phyloP scores from a whole-genome alignment of 1,139 yeast genomes.

The Zygosaccharomyces pseudobailii region DNA sequence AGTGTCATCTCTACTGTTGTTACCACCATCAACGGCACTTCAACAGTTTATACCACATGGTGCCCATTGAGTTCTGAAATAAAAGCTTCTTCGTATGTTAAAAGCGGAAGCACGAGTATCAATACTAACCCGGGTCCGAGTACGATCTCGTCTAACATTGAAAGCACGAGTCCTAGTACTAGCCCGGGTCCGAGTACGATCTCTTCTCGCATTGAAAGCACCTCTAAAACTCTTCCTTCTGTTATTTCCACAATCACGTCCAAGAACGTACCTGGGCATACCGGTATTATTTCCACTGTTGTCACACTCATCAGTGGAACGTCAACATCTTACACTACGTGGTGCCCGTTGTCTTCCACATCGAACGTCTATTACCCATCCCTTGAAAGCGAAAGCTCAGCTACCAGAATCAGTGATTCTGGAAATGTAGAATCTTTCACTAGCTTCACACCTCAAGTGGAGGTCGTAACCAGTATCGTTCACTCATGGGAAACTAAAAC shows the following conservation, averaged over 20 bases:
- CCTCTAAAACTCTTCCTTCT: too few relatives aligned
- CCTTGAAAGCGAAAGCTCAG: not conserved
- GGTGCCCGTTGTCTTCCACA: slow-evolving; percentile 37
- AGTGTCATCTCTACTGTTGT: not conserved
- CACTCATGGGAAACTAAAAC: not conserved
- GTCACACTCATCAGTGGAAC: slow-evolving; percentile 4
- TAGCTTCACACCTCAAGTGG: not conserved
- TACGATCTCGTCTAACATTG: too few relatives aligned
- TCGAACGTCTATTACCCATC: not conserved
- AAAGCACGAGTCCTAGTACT: too few relatives aligned
- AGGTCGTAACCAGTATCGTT: not conserved
- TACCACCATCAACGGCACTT: slow-evolving; percentile 4
- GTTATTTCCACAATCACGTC: too few relatives aligned
- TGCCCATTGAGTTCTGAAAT: slow-evolving; percentile 35
- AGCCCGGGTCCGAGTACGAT: too few relatives aligned
- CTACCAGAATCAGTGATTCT: not conserved
- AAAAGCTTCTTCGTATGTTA: not conserved
- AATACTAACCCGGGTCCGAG: too few relatives aligned
- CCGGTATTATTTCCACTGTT: not conserved
- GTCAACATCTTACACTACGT: slow-evolving; percentile 35
- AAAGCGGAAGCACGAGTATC: too few relatives aligned
- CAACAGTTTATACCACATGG: slow-evolving; percentile 37
- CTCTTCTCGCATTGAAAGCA: too few relatives aligned
- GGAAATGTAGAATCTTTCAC: not conserved
- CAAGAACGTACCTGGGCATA: too few relatives aligned